Evolutionary conservation across 2,329 filamentous ascomycete genomes (phyloP).

Genomic region (Alternaria infectoria): DNA sequence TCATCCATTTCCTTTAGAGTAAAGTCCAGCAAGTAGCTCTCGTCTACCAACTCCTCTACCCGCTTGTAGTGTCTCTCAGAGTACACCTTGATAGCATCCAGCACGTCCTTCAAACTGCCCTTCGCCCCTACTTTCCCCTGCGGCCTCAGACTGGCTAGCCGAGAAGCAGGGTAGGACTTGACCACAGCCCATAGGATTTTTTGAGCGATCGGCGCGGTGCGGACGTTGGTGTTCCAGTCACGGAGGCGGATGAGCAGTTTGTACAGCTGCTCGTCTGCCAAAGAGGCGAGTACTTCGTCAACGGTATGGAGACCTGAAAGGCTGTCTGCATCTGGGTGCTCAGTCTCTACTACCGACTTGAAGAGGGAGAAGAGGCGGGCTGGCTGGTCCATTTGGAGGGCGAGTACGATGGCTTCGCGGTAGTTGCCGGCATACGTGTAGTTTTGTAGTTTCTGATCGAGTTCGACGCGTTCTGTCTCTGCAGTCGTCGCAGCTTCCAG

Average conservation of each 20-base stretch:
- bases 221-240: slow-evolving; percentile 97
- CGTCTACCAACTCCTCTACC: slow-evolving; percentile 87
- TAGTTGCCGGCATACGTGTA: slow-evolving; percentile 88
- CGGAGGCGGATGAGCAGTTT: slow-evolving; percentile 79
- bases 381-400: slow-evolving; percentile 92
- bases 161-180: slow-evolving; percentile 78
- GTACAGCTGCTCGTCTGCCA: slow-evolving; percentile 87
- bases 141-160: slow-evolving; percentile 70
- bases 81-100: slow-evolving; percentile 87
- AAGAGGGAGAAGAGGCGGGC: slow-evolving; percentile 85
- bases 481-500: slow-evolving; percentile 75
- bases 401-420: slow-evolving; percentile 89
- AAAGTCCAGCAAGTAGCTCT: slow-evolving; percentile 94
- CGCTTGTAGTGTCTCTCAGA: slow-evolving; percentile 92
- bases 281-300: slow-evolving; percentile 78
- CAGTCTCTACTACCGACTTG: slow-evolving; percentile 74
- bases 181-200: slow-evolving; percentile 81
- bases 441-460: slow-evolving; percentile 93
- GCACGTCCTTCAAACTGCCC: slow-evolving; percentile 72
- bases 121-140: slow-evolving; percentile 42
- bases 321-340: slow-evolving; percentile 66
- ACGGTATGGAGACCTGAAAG: slow-evolving; percentile 71
- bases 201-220: slow-evolving; percentile 84
- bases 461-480: slow-evolving; percentile 81
- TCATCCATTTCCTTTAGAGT: slow-evolving; percentile 92